Base-by-base conservation (phyloP, 73 alveolate species). In the Blepharisma japonicum region DNA sequence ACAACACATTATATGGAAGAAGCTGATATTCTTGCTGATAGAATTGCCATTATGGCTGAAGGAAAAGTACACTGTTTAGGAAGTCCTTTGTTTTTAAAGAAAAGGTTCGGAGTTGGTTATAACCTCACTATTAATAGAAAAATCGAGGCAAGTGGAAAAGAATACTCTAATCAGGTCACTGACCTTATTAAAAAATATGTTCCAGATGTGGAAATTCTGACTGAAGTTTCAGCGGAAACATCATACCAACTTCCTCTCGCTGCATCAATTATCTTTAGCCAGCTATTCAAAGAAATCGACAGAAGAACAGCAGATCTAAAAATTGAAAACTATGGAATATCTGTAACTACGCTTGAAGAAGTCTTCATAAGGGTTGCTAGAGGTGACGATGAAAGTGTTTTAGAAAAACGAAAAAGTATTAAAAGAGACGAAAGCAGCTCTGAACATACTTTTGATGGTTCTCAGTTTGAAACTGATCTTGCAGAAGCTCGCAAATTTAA, bases 1-100 rank as follows among this genome's bases (percentile, higher is more conserved):
- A 96, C 99, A 46, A 96, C 99, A 14, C 99, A 96, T 85, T 92
- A 90, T 76, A 91, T 96, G 97, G 99, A 96, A 77, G 99, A 96
- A 85, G 99, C 99, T 27, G 99, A 96, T 89, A 92, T 92, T 80
- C 89, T 96, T 32, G 99, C 99, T 32, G 99, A 96, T 86, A 92
- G 99, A 81, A 94, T 96, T 55, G 98, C 97, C 18, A 96, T 96
- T 77, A 96, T 96, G 99, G 91, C 91, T 68, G 87, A 87, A 71
- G 99, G 99, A 7, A 80, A 88, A 78, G 93, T 85, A 71, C 82
- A 87, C 51, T 96, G 99, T 71, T 85, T 94, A 76, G 99, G 99
- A 46, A 85, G 96, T 55, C 80, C 97, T 46, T 88, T 94, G n/a
- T 96, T 91, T 86, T 87, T 96, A 80, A 96, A 96, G 78, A 87